Conservation (phyloP, 331 rosid genomes). For the Saraca asoca region DNA sequence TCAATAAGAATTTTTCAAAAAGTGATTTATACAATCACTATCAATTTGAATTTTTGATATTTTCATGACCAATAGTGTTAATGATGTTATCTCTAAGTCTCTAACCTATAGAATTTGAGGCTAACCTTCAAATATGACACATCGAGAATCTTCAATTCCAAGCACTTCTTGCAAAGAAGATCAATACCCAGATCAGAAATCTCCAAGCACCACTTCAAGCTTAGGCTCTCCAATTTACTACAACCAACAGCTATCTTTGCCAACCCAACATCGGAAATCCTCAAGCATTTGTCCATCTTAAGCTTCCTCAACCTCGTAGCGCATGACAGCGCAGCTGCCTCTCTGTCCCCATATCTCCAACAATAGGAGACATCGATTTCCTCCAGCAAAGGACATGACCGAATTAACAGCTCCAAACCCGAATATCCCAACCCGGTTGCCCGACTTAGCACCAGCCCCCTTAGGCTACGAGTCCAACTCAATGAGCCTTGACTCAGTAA, state of each 20-base stretch:
- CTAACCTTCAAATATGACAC: conserved; percentile 66
- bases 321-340: conserved; percentile 55
- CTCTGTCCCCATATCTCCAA: conserved; percentile 60
- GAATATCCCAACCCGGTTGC: conserved; percentile 52
- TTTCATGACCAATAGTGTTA: neutral
- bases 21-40: neutral
- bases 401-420: conserved; percentile 48
- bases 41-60: conserved; percentile 1
- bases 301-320: conserved; percentile 53
- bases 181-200: conserved; percentile 68
- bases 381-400: conserved; percentile 51
- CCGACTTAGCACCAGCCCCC: conserved; percentile 48
- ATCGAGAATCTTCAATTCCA: conserved; percentile 56
- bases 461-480: conserved; percentile 50
- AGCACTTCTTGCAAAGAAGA: conserved; percentile 64
- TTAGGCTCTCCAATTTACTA: conserved; percentile 47
- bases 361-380: conserved; percentile 59
- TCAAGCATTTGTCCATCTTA: conserved; percentile 61
- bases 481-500: conserved; percentile 40
- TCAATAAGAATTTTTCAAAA: neutral
- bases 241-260: conserved; percentile 59
- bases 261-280: conserved; percentile 62
- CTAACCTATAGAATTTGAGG: neutral
- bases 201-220: conserved; percentile 73
- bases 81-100: neutral